A percentile compares a stretch with the other conserved stretches of the same genome.
phyloP scores from a whole-genome alignment of 163 green algal species.

The Scenedesmus sp. region DNA sequence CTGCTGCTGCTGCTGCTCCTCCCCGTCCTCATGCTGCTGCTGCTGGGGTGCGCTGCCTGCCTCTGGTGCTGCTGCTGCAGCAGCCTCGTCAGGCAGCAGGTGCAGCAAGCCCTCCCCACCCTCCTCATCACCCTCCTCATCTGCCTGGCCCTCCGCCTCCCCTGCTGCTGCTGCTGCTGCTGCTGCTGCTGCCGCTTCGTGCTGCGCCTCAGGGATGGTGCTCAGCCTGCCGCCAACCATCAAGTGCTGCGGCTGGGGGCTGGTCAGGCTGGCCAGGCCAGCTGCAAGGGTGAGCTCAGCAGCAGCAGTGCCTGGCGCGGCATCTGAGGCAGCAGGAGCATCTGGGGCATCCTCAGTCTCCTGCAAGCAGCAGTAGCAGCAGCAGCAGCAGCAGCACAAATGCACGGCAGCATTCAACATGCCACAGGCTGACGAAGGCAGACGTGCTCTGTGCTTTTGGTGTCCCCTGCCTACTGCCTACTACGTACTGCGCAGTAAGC shows the following conservation, averaged over 20 bases:
- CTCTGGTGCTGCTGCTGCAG: neutral
- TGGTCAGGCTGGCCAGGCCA: neutral
- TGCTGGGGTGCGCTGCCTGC: slow-evolving; percentile 1
- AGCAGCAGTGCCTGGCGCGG: neutral
- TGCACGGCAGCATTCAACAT: too few relatives aligned
- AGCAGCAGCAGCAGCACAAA: neutral
- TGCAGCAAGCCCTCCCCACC: neutral
- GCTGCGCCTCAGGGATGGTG: neutral
- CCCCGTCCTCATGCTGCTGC: neutral
- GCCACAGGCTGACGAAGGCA: too few relatives aligned
- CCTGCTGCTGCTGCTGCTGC: neutral
- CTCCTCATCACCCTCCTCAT: neutral
- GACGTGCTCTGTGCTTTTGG: too few relatives aligned
- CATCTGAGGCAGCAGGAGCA: neutral
- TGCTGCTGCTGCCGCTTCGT: neutral
- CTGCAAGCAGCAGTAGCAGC: neutral
- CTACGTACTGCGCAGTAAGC: too few relatives aligned
- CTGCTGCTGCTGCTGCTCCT: neutral
- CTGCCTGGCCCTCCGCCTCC: neutral
- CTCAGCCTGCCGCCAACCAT: neutral
- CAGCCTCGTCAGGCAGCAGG: slow-evolving; percentile 1
- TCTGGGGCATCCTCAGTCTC: neutral
- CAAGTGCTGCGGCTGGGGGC: neutral
- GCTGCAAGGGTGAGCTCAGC: neutral
- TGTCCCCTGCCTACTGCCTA: too few relatives aligned